Conservation (phyloP, 352 stramenopile genomes). For the Phytophthora aleatoria region DNA sequence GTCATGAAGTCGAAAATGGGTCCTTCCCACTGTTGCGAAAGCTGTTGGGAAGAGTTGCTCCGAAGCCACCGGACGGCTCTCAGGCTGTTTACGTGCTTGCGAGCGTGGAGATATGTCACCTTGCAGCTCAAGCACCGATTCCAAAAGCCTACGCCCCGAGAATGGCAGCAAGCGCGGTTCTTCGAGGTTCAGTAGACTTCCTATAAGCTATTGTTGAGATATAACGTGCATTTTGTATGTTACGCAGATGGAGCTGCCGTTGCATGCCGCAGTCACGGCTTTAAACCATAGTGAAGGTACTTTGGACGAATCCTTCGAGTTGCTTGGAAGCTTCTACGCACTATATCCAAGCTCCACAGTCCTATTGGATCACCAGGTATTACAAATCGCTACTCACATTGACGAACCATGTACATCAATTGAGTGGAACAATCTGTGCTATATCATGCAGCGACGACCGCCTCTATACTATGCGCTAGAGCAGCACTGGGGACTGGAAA, state of each 20-base stretch:
- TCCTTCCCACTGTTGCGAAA: constrained; percentile 4
- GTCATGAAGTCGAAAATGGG: constrained; percentile 18
- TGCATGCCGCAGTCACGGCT: constrained; percentile 44
- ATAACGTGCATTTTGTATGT: neutral
- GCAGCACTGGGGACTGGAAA: constrained; percentile 44
- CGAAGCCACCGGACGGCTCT: constrained; percentile 9
- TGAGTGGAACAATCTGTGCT: neutral
- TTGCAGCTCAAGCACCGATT: constrained; percentile 54
- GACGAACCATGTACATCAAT: neutral
- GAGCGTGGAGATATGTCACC: constrained; percentile 43
- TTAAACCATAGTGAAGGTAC: constrained; percentile 20
- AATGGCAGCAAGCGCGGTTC: constrained; percentile 50
- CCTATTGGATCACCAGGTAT: constrained; percentile 38
- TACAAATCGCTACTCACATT: neutral
- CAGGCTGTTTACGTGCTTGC: constrained; percentile 52
- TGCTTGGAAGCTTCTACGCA: constrained; percentile 37
- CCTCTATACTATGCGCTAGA: constrained; percentile 50
- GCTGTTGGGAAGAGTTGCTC: constrained; percentile 51
- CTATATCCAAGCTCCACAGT: constrained; percentile 26
- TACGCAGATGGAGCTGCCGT: constrained; percentile 43
- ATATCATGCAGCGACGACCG: constrained; percentile 11
- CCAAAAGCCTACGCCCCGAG: constrained; percentile 18
- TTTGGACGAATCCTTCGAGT: constrained; percentile 35
- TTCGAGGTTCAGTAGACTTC: constrained; percentile 46
- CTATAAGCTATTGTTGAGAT: neutral